Base-by-base conservation (phyloP, 2,329 filamentous ascomycete genomes). In the Diplocarpon mali region DNA sequence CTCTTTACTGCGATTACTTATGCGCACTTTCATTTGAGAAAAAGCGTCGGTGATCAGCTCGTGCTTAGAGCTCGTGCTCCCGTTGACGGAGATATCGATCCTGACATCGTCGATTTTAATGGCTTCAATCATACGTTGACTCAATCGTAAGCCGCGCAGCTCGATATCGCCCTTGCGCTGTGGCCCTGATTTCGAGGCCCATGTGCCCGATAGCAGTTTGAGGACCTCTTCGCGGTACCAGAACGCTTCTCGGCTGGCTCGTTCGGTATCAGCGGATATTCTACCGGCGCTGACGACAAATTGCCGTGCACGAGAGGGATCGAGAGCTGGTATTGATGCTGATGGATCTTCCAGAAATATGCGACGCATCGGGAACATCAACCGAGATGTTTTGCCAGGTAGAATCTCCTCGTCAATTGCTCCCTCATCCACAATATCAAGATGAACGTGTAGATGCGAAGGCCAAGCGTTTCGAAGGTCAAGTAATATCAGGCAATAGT, bases 401-500 rank as follows among this genome's bases (percentile, higher is more conserved):
- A 82, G 65, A 32, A 84, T 76, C 34, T 73, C 69, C 37, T 73
- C 68, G 11, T 68, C 68, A 14, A 61, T 54, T 12, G 47, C 44
- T 7, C 50, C 52, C 29, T 54, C 50, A 37, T 52, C 42, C 5
- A 44, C 40, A 29, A 63, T 48, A 41, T 75, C 65, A 2, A 94
- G 64, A 24, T 72, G 73, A 2, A 92, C 72, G 6, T 75, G 70
- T 57, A 95, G 76, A 39, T 82, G 80, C 57, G 78, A 85, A 2
- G 87, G 88, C 89, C 89, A 95, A 0, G 84, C 80, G 59, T 96
- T 96, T 45, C 87, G 80, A 24, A 95, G 69, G 63, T 95, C 90
- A 40, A 95, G 69, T 2, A 92, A 69, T 2, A 95, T 66, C 31
- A 95, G 70, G 58, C 87, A 93, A 57, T 86, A 80, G 34, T 86